phyloP scores from a whole-genome alignment of 1,284 basidiomycete genomes.

The Leccinum insigne region DNA sequence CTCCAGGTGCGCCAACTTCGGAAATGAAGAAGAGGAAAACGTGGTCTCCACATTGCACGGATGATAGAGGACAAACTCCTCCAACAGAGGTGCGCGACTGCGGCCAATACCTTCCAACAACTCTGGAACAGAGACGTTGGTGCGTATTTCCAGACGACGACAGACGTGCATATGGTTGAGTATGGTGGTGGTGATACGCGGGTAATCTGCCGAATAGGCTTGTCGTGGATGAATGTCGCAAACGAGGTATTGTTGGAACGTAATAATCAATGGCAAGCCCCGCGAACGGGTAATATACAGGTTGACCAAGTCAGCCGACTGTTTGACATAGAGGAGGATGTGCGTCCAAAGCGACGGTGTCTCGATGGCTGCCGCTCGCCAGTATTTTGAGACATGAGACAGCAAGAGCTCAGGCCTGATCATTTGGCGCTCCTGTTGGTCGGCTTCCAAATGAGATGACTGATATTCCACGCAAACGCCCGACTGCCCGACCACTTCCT shows the following conservation, averaged over 20 bases:
- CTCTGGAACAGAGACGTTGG: constrained; percentile 28
- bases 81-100: constrained; percentile 25
- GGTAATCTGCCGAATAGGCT: constrained; percentile 21
- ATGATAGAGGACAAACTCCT: constrained; percentile 27
- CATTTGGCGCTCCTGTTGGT: constrained; percentile 10
- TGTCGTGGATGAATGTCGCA: constrained; percentile 21
- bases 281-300: constrained; percentile 30
- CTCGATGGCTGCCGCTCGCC: constrained; percentile 27
- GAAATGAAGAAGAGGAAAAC: constrained; percentile 27
- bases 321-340: constrained; percentile 27
- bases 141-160: constrained; percentile 28
- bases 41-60: constrained; percentile 18
- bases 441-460: background rate
- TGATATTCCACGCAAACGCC: constrained; percentile 1
- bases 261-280: constrained; percentile 23
- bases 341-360: constrained; percentile 29
- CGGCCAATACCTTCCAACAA: constrained; percentile 25
- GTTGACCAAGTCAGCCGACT: constrained; percentile 28
- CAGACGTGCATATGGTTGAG: constrained; percentile 29
- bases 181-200: constrained; percentile 24
- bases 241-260: constrained; percentile 26
- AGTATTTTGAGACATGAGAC: constrained; percentile 32
- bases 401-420: constrained; percentile 27
- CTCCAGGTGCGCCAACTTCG: constrained; percentile 23
- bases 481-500: constrained; percentile 16